Percentiles rank a stretch among this genome's conserved stretches.
Evolutionary conservation across 1,284 basidiomycete genomes (phyloP).

Genomic region (Tylopilus sp.): DNA sequence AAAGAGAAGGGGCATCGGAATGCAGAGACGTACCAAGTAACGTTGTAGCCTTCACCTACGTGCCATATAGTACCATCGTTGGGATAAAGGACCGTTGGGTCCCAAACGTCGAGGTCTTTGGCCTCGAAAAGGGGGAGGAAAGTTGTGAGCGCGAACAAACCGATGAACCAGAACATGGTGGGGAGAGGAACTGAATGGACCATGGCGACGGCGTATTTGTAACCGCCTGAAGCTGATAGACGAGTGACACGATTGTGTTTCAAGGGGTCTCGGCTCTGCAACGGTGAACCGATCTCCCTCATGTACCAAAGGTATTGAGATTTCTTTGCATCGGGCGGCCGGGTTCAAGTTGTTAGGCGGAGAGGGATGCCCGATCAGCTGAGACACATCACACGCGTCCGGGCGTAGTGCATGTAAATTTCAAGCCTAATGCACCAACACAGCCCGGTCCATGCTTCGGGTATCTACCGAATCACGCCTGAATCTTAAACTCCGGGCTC

Average conservation of each 20-base stretch:
- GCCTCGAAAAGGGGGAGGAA: constrained; percentile 5
- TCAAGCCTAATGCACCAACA: too few relatives aligned
- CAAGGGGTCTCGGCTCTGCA: too few relatives aligned
- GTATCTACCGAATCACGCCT: too few relatives aligned
- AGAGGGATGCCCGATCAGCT: too few relatives aligned
- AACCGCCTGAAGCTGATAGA: neutral
- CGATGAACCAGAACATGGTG: constrained; percentile 12
- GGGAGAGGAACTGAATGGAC: neutral
- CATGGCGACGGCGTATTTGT: neutral
- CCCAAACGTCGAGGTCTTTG: constrained; percentile 34
- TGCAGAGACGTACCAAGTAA: constrained; percentile 35
- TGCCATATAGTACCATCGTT: constrained; percentile 33
- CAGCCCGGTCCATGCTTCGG: too few relatives aligned
- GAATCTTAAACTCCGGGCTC: neutral
- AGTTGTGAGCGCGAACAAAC: constrained; percentile 13
- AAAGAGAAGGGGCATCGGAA: neutral
- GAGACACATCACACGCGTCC: too few relatives aligned
- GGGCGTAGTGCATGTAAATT: too few relatives aligned
- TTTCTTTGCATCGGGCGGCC: too few relatives aligned
- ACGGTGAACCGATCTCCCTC: too few relatives aligned
- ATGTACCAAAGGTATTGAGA: too few relatives aligned
- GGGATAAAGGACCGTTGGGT: constrained; percentile 36
- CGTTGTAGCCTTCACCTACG: constrained; percentile 26
- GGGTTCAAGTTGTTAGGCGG: too few relatives aligned
- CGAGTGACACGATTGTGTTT: too few relatives aligned